These are phyloP conservation scores for Calonectria hongkongensis DNA, from an alignment of 2,329 filamentous ascomycete genomes.

Conservation along the genomic window DNA sequence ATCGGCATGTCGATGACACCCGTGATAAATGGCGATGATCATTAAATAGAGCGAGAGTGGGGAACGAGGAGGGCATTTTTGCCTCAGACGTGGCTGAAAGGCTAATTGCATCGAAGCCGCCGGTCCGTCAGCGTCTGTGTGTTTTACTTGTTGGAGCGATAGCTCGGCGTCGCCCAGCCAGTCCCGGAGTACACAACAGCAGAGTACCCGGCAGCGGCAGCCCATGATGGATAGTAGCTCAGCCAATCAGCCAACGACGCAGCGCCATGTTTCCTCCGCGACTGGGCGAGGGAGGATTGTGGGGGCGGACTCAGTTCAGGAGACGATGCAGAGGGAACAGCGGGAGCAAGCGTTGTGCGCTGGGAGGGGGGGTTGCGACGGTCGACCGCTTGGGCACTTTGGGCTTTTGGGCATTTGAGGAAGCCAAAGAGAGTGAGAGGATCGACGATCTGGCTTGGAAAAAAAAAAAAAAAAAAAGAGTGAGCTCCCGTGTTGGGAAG, in stretches of 20 bases:
- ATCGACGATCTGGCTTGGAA: no score
- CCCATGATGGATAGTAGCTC: slow-evolving; percentile 43
- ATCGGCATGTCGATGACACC: slow-evolving; percentile 19
- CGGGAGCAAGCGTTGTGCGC: background rate
- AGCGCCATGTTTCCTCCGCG: slow-evolving; percentile 37
- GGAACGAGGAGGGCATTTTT: slow-evolving; percentile 27
- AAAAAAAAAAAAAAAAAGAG: no score
- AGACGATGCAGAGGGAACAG: slow-evolving; percentile 22
- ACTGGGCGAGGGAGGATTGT: slow-evolving; percentile 26
- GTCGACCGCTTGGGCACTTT: background rate
- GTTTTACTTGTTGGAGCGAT: slow-evolving; percentile 33
- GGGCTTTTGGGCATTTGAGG: background rate
- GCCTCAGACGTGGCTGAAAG: slow-evolving; percentile 39
- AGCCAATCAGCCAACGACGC: slow-evolving; percentile 46
- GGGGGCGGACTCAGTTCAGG: slow-evolving; percentile 17
- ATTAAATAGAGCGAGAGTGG: slow-evolving; percentile 28
- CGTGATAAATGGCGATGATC: slow-evolving; percentile 24
- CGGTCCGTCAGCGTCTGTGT: slow-evolving; percentile 25
- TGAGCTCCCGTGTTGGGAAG: no score
- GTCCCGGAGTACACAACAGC: background rate
- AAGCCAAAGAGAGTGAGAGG: no score
- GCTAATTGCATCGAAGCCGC: slow-evolving; percentile 32
- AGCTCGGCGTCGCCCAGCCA: slow-evolving; percentile 23
- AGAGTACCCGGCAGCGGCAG: slow-evolving; percentile 12
- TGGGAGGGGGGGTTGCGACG: background rate